Conservation (phyloP, 2,329 filamentous ascomycete genomes). For the Pseudodiploospora longispora region DNA sequence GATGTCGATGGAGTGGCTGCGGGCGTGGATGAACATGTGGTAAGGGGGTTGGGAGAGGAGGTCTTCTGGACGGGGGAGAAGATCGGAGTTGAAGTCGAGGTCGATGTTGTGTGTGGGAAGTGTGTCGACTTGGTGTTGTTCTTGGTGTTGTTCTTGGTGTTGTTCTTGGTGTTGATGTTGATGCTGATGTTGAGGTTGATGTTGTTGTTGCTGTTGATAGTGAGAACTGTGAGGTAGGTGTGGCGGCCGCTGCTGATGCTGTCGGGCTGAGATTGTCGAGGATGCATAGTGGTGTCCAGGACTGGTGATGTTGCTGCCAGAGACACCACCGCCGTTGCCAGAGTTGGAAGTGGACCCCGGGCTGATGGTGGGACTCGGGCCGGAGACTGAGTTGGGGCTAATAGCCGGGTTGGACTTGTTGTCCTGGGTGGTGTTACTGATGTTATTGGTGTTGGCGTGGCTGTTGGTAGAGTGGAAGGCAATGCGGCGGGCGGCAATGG, state of each 20-base stretch:
- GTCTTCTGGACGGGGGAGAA: slow-evolving; percentile 38
- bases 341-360: too few relatives aligned
- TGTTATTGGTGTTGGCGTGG: too few relatives aligned
- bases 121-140: slow-evolving; percentile 15
- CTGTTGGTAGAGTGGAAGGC: too few relatives aligned
- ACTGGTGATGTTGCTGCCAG: too few relatives aligned
- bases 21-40: slow-evolving; percentile 31
- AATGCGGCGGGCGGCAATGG: too few relatives aligned
- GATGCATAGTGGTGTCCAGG: background rate
- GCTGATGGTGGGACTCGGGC: background rate
- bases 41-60: slow-evolving; percentile 40
- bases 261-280: background rate
- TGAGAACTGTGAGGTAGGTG: background rate
- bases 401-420: slow-evolving; percentile 16
- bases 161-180: background rate
- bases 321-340: too few relatives aligned
- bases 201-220: background rate
- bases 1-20: slow-evolving; percentile 28
- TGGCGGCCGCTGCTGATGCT: background rate
- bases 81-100: slow-evolving; percentile 32
- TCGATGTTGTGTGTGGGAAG: slow-evolving; percentile 7
- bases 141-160: slow-evolving; percentile 29
- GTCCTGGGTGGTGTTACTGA: slow-evolving; percentile 9
- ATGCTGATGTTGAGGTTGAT: background rate
- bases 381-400: slow-evolving; percentile 16